phyloP scores from a whole-genome alignment of 192 early-diverging fungal genomes.

The Backusella macrospora region DNA sequence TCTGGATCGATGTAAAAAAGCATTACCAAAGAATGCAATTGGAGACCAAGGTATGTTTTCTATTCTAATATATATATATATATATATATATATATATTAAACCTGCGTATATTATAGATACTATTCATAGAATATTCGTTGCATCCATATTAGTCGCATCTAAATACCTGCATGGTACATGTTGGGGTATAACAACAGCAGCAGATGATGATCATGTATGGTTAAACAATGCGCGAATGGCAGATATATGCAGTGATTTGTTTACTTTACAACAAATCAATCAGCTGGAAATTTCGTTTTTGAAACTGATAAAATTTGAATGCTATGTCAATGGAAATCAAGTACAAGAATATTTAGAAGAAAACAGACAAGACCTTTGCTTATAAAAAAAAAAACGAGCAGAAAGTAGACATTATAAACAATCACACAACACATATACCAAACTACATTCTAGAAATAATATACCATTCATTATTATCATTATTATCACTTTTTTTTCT shows the following conservation, averaged over 20 bases:
- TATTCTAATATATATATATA: not conserved
- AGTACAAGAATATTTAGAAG: constrained; percentile 30
- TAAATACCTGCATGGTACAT: constrained; percentile 35
- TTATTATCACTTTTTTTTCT: no score
- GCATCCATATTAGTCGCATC: constrained; percentile 41
- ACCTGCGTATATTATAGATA: constrained; percentile 29
- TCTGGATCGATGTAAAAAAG: constrained; percentile 35
- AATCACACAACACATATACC: not conserved
- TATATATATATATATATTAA: not conserved
- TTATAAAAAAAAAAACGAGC: not conserved
- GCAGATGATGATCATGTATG: constrained; percentile 25
- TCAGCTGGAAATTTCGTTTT: constrained; percentile 35
- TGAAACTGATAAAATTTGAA: constrained; percentile 32
- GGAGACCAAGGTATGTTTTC: constrained; percentile 39
- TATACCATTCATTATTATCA: not conserved
- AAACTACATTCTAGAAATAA: not conserved
- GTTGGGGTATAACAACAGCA: not conserved
- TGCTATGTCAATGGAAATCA: constrained; percentile 28
- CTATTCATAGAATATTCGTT: constrained; percentile 39
- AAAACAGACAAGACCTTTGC: constrained; percentile 29
- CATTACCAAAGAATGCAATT: constrained; percentile 35
- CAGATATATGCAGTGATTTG: constrained; percentile 29
- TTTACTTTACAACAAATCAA: constrained; percentile 39
- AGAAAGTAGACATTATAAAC: not conserved
- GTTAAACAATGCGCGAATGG: constrained; percentile 36